Evolutionary conservation across 352 stramenopile genomes (phyloP), one percentile per base, ranked within the genome.

Genomic region (Phytophthora fragariaefolia): DNA sequence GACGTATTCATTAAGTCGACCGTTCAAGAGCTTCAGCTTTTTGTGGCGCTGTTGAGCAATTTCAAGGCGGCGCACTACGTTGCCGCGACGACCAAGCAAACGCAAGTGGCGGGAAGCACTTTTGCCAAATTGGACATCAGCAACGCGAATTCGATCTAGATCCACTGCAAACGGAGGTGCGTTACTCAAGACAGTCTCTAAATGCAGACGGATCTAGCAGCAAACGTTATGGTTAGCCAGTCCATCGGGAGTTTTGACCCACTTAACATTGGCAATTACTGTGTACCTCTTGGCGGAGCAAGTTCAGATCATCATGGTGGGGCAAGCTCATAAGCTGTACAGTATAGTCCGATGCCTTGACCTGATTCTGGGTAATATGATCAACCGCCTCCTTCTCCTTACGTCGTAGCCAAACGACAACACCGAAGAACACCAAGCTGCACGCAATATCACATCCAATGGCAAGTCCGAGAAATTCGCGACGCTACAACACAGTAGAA

Each of bases 61-160:
- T 30, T 93, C 84, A 6, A 95, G 74, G 23, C 69, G 80, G 6
- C 82, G 80, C 17, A 93, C 85, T 42, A 92, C 54, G n/a, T 51
- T 50, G 17, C 87, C 85, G 22, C 87, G 87, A 30, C 80, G 77
- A 18, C 77, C 66, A 6, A 95, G 74, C 26, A 93, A 55, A 54
- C 85, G 79, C 5, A 93, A 52, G 27, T 91, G 87, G 1, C 74
- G 72, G 3, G 82, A 87, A 4, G 58, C 69, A 40, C 73, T 88
- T 59, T 92, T 87, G 17, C 85, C 85, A 52, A 95, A 95, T 57
- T 93, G 84, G 13, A 95, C 80, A 53, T 95, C 83, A 1, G 85
- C 87, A 51, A 95, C 77, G 42, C 72, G 74, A 46, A 95, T 79
- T 24, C 71, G 73, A 40, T 92, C 82, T 1, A 93, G 17, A 15